Evolutionary conservation across 2,329 filamentous ascomycete genomes (phyloP), one percentile per base, ranked within the genome.

Genomic region (Coniochaeta sp.): DNA sequence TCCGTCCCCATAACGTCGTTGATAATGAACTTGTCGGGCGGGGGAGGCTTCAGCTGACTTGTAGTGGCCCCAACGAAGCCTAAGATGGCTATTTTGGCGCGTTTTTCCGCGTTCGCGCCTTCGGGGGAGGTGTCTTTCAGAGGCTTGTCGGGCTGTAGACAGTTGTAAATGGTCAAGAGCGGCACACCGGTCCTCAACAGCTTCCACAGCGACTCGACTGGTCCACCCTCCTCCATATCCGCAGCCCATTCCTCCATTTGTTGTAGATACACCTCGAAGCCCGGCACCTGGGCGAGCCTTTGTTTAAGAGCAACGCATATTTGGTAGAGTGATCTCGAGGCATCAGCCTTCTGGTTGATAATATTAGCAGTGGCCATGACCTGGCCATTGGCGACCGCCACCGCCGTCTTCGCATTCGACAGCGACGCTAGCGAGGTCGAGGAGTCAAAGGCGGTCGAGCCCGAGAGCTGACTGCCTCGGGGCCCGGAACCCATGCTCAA

Each of bases 321-420:
- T 75, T 98, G 93, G 75, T 96, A 99, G 26, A 99, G 85, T 12
- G 93, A 97, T 62, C 89, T 84, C 60, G 90, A 91, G 65, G 95
- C 93, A 73, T 96, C 93, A 72, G 93, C 95, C 72, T 91, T 90
- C 75, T 93, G 90, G 77, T 99, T 99, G 81, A 99, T 96, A 73
- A 99, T 96, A 74, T 96, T 97, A 73, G 90, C 84, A 62, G 89
- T 91, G 62, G 92, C 89, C 68, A 91, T 78, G 63, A 93, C 84
- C 62, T 84, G 84, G 54, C 86, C 86, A 62, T 80, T 84, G 55
- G 80, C 77, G 11, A 68, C 64, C 58, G 75, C 66, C 36, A 74
- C 70, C 31, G 76, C 66, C 34, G 80, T 81, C 31, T 76, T 68
- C 14, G 75, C 70, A 66, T 73, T 81, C 52, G 75, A 70, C 56